Evolutionary conservation across 768 basidiomycete genomes (phyloP).

Genomic region (Hebeloma cylindrosporum): DNA sequence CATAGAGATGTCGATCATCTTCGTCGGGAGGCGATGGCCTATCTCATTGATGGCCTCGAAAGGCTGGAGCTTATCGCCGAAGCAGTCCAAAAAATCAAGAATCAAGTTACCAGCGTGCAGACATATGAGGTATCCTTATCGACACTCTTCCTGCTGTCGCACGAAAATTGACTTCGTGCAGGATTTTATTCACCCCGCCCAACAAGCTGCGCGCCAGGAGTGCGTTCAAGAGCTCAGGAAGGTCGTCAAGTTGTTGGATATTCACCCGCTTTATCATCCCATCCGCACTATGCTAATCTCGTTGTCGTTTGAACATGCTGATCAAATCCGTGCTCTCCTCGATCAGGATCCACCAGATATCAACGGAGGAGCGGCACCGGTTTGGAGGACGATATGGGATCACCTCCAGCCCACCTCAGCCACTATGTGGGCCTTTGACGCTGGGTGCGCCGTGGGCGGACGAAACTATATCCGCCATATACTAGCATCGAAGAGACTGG

Average conservation of each 20-base stretch:
- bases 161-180: no score
- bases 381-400: slow-evolving; percentile 13
- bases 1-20: slow-evolving; percentile 15
- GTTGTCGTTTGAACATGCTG: not conserved
- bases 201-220: no score
- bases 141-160: no score
- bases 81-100: no score
- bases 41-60: slow-evolving; percentile 6
- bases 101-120: no score
- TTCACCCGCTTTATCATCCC: slow-evolving; percentile 14
- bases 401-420: slow-evolving; percentile 8
- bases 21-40: slow-evolving; percentile 8
- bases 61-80: no score
- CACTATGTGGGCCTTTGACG: slow-evolving; percentile 10
- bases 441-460: slow-evolving; percentile 12
- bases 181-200: no score
- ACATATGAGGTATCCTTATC: no score
- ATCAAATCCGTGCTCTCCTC: no score
- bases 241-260: slow-evolving; percentile 10
- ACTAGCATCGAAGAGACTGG: slow-evolving; percentile 13
- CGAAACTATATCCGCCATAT: slow-evolving; percentile 14
- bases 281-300: slow-evolving; percentile 14
- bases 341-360: no score
- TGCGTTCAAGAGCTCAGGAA: slow-evolving; percentile 18
- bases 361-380: not conserved